A percentile compares a stretch with the other conserved stretches of the same genome.
Evolutionary conservation across 441 rosid species (phyloP).

Genomic region (Arabidopsis lyrata): DNA sequence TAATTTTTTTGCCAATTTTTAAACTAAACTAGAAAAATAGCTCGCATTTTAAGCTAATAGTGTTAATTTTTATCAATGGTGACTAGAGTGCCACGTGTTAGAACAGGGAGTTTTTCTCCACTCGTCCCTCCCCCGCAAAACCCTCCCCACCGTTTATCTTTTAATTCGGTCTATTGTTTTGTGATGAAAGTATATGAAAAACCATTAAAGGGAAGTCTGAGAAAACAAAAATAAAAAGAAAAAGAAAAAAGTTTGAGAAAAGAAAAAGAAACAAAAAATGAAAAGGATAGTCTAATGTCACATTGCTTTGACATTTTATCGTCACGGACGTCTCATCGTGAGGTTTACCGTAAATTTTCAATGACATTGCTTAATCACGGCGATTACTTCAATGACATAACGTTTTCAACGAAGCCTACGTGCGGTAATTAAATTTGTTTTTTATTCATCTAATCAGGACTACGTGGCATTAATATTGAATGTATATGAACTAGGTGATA

Average conservation of each 20-base stretch:
- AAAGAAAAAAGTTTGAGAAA: conserved; percentile 1
- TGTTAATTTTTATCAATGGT: conserved; percentile 28
- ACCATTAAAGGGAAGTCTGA: background rate
- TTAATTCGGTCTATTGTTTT: conserved; percentile 1
- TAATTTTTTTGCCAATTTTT: background rate
- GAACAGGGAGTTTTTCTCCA: conserved; percentile 40
- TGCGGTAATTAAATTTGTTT: conserved; percentile 30
- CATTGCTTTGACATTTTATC: conserved; percentile 45
- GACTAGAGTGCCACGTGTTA: conserved; percentile 37
- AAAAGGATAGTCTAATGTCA: conserved; percentile 36
- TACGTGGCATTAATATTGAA: conserved; percentile 24
- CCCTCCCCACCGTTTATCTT: conserved; percentile 39
- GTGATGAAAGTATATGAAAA: background rate
- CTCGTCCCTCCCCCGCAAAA: conserved; percentile 45
- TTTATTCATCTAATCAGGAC: conserved; percentile 15
- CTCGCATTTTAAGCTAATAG: background rate
- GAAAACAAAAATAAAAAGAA: background rate
- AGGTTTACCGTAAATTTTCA: conserved; percentile 3
- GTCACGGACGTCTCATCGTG: conserved; percentile 40
- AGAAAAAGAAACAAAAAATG: background rate
- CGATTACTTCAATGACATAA: conserved; percentile 37
- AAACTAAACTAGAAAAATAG: background rate
- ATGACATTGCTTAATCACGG: conserved; percentile 38
- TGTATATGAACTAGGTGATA: background rate
- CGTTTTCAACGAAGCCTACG: conserved; percentile 15